Percentiles rank a stretch among this genome's conserved stretches.
phyloP scores from a whole-genome alignment of 2,329 filamentous ascomycete genomes.

The Myriosclerotinia duriaeana region DNA sequence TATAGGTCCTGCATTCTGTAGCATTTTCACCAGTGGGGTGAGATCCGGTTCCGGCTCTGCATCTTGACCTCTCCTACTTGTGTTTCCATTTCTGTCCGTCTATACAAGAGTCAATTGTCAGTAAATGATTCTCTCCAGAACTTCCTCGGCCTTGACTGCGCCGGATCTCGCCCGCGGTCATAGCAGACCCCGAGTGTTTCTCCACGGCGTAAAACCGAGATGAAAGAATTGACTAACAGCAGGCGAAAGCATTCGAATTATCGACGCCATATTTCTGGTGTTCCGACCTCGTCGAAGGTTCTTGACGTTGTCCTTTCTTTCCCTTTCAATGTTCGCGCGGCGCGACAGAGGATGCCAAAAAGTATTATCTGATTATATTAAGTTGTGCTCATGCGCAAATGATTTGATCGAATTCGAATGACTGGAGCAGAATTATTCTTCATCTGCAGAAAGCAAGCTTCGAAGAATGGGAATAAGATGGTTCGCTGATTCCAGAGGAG shows the following conservation, averaged over 20 bases:
- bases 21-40: slow-evolving; percentile 69
- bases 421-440: slow-evolving; percentile 2
- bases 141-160: neutral
- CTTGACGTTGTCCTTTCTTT: slow-evolving; percentile 6
- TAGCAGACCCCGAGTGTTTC: neutral
- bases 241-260: slow-evolving; percentile 24
- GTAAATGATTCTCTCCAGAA: slow-evolving; percentile 18
- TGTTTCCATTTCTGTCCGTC: slow-evolving; percentile 32
- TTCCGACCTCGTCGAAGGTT: slow-evolving; percentile 11
- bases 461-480: neutral
- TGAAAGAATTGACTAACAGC: slow-evolving; percentile 18
- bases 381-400: slow-evolving; percentile 22
- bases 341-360: slow-evolving; percentile 9
- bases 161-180: neutral
- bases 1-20: slow-evolving; percentile 77
- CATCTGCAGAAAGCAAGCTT: slow-evolving; percentile 13
- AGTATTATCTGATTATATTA: slow-evolving; percentile 5
- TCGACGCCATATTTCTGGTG: slow-evolving; percentile 11
- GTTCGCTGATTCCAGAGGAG: slow-evolving; percentile 14
- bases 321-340: slow-evolving; percentile 7
- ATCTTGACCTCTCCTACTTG: slow-evolving; percentile 38
- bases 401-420: slow-evolving; percentile 5
- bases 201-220: neutral
- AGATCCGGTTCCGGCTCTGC: slow-evolving; percentile 48
- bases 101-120: slow-evolving; percentile 28